A percentile compares a stretch with the other conserved stretches of the same genome.
Evolutionary conservation across 208 protist species (phyloP).

Genomic region (Leishmania arabica): DNA sequence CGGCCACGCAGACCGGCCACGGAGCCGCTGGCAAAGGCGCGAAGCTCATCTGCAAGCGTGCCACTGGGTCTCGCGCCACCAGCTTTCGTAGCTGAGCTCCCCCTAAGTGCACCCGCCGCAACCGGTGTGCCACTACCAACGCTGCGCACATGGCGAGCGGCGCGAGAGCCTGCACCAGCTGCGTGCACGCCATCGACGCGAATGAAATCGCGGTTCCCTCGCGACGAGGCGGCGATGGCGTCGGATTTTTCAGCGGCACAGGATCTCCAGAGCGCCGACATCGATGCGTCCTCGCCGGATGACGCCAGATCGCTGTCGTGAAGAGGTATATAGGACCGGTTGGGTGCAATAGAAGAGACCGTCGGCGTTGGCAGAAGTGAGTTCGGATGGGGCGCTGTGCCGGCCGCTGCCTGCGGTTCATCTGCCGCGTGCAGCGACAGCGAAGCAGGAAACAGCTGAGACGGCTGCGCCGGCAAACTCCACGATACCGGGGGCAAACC

Average conservation of each 20-base stretch:
- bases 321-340: neutral
- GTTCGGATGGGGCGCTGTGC: neutral
- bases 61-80: neutral
- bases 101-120: neutral
- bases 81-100: neutral
- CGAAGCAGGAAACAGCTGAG: neutral
- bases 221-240: neutral
- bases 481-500: neutral
- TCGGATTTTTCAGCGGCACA: neutral
- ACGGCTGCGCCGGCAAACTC: neutral
- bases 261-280: neutral
- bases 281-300: neutral
- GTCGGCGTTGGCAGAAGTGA: conserved; percentile 3
- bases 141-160: neutral
- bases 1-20: neutral
- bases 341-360: conserved; percentile 11
- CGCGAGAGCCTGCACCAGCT: neutral
- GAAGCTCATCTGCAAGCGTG: conserved; percentile 17
- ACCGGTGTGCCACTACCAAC: neutral
- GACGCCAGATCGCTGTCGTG: neutral
- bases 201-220: neutral
- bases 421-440: neutral
- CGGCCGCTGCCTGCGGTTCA: neutral
- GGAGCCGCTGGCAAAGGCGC: neutral
- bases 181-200: neutral